Evolutionary conservation across 306 rosid genomes (phyloP).

Genomic region (Citrullus colocynthis): DNA sequence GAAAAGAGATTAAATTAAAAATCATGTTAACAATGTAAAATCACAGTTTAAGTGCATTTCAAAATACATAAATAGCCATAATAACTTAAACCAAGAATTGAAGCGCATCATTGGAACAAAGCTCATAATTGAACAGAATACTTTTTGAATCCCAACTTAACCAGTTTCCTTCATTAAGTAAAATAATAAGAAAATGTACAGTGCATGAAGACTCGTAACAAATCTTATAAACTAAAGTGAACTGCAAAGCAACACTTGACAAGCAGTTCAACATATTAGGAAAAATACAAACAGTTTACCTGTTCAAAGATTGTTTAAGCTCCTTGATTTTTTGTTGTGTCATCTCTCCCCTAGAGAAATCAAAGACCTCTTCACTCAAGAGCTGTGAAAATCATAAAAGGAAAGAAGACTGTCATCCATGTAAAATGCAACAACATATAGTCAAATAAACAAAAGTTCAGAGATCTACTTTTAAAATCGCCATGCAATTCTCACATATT

Average conservation of each 20-base stretch:
- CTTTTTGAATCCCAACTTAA: not conserved
- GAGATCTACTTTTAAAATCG: conserved; percentile 63
- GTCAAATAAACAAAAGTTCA: not conserved
- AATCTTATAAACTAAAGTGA: not conserved
- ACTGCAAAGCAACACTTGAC: not conserved
- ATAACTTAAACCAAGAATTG: not conserved
- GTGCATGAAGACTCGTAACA: not conserved
- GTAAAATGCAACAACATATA: not conserved
- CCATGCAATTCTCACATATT: conserved; percentile 93
- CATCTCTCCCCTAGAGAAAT: conserved; percentile 66
- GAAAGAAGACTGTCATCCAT: not conserved
- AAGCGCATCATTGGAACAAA: not conserved
- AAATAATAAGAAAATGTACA: not conserved
- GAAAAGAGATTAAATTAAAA: conserved; percentile 10
- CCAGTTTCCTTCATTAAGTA: not conserved
- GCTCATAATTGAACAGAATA: not conserved
- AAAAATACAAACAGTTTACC: conserved; percentile 32
- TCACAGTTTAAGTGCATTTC: not conserved
- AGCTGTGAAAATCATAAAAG: conserved; percentile 26
- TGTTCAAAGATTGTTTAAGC: conserved; percentile 60
- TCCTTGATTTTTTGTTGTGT: conserved; percentile 53
- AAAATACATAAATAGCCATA: not conserved
- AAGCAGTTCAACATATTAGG: not conserved
- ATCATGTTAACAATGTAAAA: not conserved
- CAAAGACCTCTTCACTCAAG: conserved; percentile 58